A percentile compares a stretch with the other conserved stretches of the same genome.
Conservation (phyloP, 75 land plant species). For the Picea glauca region DNA sequence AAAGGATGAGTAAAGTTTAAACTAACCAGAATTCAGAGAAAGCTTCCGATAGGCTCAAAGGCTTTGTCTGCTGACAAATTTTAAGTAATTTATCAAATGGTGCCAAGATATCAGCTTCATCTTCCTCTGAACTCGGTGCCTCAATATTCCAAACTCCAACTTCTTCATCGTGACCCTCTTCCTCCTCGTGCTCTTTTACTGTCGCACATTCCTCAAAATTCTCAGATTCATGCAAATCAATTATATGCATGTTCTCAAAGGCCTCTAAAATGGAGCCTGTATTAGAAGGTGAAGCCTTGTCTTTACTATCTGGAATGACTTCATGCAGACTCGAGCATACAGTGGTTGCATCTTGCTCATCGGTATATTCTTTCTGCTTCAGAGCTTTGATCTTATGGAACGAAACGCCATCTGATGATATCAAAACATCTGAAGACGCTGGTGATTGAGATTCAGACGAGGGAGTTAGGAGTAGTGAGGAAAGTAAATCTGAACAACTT, state of each 20-base stretch:
- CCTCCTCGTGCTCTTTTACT: neutral
- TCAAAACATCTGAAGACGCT: neutral
- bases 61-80: conserved; percentile 59
- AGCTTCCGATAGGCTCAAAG: conserved; percentile 44
- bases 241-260: conserved; percentile 2
- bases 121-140: conserved; percentile 14
- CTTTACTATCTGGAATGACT: neutral
- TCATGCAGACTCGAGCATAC: conserved; percentile 13
- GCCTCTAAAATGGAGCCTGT: neutral
- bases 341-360: conserved; percentile 11
- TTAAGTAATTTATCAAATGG: conserved; percentile 53
- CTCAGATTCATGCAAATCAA: neutral
- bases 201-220: neutral
- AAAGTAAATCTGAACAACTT: neutral
- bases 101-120: conserved; percentile 15
- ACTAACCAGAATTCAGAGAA: conserved; percentile 69
- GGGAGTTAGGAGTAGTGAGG: conserved; percentile 7
- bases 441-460: conserved; percentile 1
- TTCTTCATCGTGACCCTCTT: conserved; percentile 1
- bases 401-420: neutral
- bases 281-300: neutral
- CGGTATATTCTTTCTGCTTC: neutral
- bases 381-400: neutral
- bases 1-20: neutral
- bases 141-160: conserved; percentile 21